These are phyloP conservation scores for Talaromyces trachyspermus DNA, from an alignment of 495 filamentous ascomycete genomes.

Conservation along the genomic window DNA sequence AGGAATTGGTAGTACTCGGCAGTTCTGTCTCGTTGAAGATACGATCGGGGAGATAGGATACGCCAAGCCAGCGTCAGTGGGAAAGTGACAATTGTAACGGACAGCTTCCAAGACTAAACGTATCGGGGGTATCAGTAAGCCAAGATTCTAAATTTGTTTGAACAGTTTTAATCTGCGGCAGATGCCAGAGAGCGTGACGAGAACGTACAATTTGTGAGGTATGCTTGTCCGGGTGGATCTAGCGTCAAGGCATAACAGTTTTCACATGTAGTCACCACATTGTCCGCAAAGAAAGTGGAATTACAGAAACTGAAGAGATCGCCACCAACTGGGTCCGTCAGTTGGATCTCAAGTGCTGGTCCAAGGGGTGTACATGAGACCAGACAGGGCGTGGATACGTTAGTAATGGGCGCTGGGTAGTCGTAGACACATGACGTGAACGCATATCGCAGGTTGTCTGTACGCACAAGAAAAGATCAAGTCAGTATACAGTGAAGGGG, in stretches of 20 bases:
- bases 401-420: slow-evolving; percentile 26
- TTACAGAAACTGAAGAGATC: slow-evolving; percentile 29
- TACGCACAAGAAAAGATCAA: background rate
- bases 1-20: slow-evolving; percentile 26
- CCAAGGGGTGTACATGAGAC: slow-evolving; percentile 32
- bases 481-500: background rate
- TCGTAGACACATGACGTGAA: slow-evolving; percentile 39
- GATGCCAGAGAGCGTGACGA: too few relatives aligned
- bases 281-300: slow-evolving; percentile 31
- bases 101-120: slow-evolving; percentile 44
- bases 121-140: too few relatives aligned
- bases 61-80: slow-evolving; percentile 19
- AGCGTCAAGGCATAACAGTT: slow-evolving; percentile 38
- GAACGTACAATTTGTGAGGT: slow-evolving; percentile 43
- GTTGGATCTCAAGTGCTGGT: slow-evolving; percentile 25
- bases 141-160: background rate
- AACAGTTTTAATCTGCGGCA: too few relatives aligned
- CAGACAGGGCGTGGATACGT: slow-evolving; percentile 35
- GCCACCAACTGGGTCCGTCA: slow-evolving; percentile 20
- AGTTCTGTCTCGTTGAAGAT: slow-evolving; percentile 38
- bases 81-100: slow-evolving; percentile 42
- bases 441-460: slow-evolving; percentile 46
- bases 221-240: slow-evolving; percentile 36
- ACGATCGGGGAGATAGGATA: slow-evolving; percentile 37
- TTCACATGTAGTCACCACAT: slow-evolving; percentile 35